Evolutionary conservation across 805 yeast species (phyloP).

Genomic region (Candida dendrica): DNA sequence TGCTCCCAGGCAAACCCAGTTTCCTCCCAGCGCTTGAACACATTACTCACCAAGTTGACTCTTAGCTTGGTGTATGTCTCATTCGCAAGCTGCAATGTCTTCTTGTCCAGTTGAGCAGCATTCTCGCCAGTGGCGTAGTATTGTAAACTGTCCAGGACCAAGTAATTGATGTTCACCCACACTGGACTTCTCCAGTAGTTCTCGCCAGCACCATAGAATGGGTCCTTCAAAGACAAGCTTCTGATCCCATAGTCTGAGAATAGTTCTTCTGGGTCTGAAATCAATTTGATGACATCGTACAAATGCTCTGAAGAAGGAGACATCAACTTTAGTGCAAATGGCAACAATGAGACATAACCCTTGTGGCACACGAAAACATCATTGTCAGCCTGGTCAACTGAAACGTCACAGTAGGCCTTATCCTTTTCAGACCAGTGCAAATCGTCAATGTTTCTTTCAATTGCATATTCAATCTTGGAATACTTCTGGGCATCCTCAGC

Average conservation of each 20-base stretch:
- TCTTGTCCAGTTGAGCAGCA: conserved; percentile 19
- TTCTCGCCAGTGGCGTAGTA: conserved; percentile 37
- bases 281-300: conserved; percentile 42
- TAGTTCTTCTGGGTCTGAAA: conserved; percentile 64
- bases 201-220: conserved; percentile 67
- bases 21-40: conserved; percentile 57
- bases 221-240: conserved; percentile 65
- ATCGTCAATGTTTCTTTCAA: conserved; percentile 57
- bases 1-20: conserved; percentile 91
- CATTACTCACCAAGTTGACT: conserved; percentile 58
- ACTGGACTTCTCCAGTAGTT: conserved; percentile 95
- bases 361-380: conserved; percentile 73
- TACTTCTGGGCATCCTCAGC: conserved; percentile 53
- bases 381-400: conserved; percentile 68
- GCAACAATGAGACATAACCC: conserved; percentile 84
- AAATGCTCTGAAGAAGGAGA: conserved; percentile 41
- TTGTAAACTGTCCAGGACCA: conserved; percentile 62
- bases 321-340: conserved; percentile 68
- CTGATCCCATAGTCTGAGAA: conserved; percentile 79
- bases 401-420: conserved; percentile 72
- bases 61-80: conserved; percentile 55
- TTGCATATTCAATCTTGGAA: conserved; percentile 42
- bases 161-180: conserved; percentile 88
- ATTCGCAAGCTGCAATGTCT: conserved; percentile 27
- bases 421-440: conserved; percentile 75